Evolutionary conservation across 108 stramenopile species (phyloP).

Genomic region (Parietichytrium sp.): DNA sequence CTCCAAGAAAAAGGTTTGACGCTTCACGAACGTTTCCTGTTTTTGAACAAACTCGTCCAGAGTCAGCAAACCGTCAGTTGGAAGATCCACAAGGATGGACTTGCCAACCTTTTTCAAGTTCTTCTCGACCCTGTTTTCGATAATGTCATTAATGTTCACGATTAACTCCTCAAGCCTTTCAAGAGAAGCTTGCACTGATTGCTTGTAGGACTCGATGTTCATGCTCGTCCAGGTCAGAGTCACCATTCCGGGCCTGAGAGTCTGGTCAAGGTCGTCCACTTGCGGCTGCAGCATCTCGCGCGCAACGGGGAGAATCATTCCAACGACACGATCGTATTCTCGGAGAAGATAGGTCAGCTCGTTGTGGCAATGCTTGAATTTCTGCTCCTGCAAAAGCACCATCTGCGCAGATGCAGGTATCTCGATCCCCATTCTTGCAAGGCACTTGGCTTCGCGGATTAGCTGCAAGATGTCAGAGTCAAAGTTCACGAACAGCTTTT

Average conservation of each 20-base stretch:
- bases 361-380: slow-evolving; percentile 55
- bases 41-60: slow-evolving; percentile 62
- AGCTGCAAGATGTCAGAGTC: slow-evolving; percentile 66
- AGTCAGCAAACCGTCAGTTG: slow-evolving; percentile 53
- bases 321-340: slow-evolving; percentile 56
- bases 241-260: slow-evolving; percentile 63
- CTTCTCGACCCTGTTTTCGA: slow-evolving; percentile 67
- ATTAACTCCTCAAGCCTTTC: slow-evolving; percentile 57
- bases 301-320: slow-evolving; percentile 53
- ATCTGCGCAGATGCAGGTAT: slow-evolving; percentile 63
- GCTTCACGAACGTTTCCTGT: slow-evolving; percentile 52
- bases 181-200: slow-evolving; percentile 43
- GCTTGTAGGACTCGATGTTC: slow-evolving; percentile 63
- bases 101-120: slow-evolving; percentile 60
- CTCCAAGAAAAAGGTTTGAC: not conserved
- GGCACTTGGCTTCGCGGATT: slow-evolving; percentile 67
- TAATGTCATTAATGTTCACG: slow-evolving; percentile 63
- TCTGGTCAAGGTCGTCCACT: slow-evolving; percentile 46
- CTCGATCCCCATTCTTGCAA: slow-evolving; percentile 53
- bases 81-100: slow-evolving; percentile 56
- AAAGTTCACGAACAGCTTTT: slow-evolving; percentile 66
- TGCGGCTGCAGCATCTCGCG: slow-evolving; percentile 45
- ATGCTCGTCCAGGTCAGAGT: slow-evolving; percentile 68
- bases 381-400: slow-evolving; percentile 59
- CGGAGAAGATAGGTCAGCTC: slow-evolving; percentile 55